Percentiles rank a stretch among this genome's conserved stretches.
Conservation (phyloP, 2,329 filamentous ascomycete species). For the Colletotrichum eremochloae region DNA sequence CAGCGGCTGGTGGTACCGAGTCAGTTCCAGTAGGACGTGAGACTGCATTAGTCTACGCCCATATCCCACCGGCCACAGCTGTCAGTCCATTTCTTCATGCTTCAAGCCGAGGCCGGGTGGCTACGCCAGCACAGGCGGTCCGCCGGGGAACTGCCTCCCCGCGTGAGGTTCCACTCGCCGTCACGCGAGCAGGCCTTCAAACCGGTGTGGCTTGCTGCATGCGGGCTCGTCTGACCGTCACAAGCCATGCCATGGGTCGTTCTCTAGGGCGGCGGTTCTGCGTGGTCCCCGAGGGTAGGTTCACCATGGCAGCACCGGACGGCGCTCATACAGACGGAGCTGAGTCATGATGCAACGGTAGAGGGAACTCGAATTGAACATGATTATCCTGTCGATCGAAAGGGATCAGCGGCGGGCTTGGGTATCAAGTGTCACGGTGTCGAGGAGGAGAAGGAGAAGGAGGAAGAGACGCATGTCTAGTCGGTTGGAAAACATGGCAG, state of each 20-base stretch:
- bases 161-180: conserved; percentile 7
- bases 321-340: neutral
- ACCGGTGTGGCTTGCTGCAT: neutral
- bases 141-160: neutral
- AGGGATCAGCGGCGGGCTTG: neutral
- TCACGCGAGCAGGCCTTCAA: neutral
- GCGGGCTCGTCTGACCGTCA: neutral
- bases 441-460: neutral
- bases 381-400: neutral
- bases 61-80: neutral
- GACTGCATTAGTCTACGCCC: neutral
- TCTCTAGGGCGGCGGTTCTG: neutral
- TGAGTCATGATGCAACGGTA: conserved; percentile 24
- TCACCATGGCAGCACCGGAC: conserved; percentile 6
- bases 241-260: neutral
- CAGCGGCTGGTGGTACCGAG: neutral
- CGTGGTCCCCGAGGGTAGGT: neutral
- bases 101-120: neutral
- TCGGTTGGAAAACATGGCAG: neutral
- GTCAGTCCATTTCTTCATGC: neutral
- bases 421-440: neutral
- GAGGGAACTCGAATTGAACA: neutral
- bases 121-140: neutral
- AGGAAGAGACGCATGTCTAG: neutral
- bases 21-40: neutral